Conservation (phyloP, 176 grass and related monocot genomes). For the Cocos nucifera region DNA sequence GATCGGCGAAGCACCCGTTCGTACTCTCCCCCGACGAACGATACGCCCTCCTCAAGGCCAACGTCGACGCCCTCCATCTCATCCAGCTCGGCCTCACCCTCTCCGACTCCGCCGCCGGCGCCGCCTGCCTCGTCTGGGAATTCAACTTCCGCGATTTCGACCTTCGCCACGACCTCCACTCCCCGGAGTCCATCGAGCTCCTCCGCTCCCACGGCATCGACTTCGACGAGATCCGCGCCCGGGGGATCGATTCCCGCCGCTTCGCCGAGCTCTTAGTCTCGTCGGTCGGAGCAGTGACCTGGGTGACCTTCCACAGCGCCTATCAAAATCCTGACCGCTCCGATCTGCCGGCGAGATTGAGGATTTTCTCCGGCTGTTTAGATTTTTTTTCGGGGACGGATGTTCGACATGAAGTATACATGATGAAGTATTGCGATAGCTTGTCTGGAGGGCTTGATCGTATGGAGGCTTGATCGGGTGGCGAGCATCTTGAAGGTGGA, state of each 20-base stretch:
- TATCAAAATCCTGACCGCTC: neutral
- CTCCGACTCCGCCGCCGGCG: neutral
- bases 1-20: too few species aligned
- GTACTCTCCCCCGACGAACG: neutral
- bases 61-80: neutral
- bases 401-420: neutral
- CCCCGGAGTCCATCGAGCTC: neutral
- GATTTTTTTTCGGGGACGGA: neutral
- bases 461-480: too few species aligned
- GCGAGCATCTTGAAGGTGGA: neutral
- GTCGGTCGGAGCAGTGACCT: neutral
- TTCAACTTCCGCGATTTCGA: conserved; percentile 7
- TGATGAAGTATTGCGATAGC: neutral
- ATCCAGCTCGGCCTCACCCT: conserved; percentile 9
- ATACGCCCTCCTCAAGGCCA: conserved; percentile 1
- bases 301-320: neutral
- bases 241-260: neutral
- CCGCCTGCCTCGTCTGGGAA: neutral
- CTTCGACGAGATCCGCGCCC: neutral
- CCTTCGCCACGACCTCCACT: neutral
- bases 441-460: neutral
- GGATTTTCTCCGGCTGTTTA: neutral
- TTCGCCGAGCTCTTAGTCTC: neutral
- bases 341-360: neutral
- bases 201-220: neutral